Percentiles rank a stretch among this genome's conserved stretches.
These are phyloP conservation scores for Lactifluus piperatus DNA, from an alignment of 768 basidiomycete genomes.

Conservation along the genomic window DNA sequence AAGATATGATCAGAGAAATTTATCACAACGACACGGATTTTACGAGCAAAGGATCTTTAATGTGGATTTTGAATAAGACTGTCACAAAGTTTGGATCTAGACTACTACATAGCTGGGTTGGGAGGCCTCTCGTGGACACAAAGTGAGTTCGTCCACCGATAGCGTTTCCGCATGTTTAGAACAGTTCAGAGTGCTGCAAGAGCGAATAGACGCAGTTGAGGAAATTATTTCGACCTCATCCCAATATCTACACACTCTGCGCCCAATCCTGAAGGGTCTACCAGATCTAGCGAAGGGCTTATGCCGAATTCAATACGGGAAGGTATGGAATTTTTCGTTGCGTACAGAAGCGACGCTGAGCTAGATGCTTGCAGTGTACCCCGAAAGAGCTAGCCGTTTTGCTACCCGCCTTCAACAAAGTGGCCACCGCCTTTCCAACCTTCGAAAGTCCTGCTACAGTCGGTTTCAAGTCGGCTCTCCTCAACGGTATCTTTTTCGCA, in stretches of 20 bases:
- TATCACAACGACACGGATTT: conserved; percentile 85
- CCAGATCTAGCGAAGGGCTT: conserved; percentile 86
- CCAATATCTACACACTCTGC: conserved; percentile 55
- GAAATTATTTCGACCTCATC: conserved; percentile 64
- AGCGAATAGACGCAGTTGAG: conserved; percentile 75
- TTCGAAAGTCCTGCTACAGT: conserved; percentile 36
- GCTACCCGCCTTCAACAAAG: conserved; percentile 64
- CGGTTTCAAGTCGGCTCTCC: conserved; percentile 53
- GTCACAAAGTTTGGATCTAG: conserved; percentile 85
- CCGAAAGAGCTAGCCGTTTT: conserved; percentile 74
- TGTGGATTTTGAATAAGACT: conserved; percentile 83
- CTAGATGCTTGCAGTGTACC: conserved; percentile 45
- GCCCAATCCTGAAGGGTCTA: conserved; percentile 58
- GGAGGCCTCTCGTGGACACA: conserved; percentile 70
- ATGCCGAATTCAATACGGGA: conserved; percentile 83
- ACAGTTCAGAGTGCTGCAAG: conserved; percentile 51
- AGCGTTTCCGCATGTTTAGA: background rate
- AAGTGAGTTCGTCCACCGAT: conserved; percentile 31
- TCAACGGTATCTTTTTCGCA: conserved; percentile 61
- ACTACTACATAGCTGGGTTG: conserved; percentile 78
- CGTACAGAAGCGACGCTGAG: background rate
- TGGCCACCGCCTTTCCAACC: conserved; percentile 54
- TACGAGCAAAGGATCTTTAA: conserved; percentile 61
- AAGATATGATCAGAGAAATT: conserved; percentile 50
- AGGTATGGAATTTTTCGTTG: conserved; percentile 39